Conservation (phyloP, 2,329 filamentous ascomycete species). For the Paecilomyces sp. region DNA sequence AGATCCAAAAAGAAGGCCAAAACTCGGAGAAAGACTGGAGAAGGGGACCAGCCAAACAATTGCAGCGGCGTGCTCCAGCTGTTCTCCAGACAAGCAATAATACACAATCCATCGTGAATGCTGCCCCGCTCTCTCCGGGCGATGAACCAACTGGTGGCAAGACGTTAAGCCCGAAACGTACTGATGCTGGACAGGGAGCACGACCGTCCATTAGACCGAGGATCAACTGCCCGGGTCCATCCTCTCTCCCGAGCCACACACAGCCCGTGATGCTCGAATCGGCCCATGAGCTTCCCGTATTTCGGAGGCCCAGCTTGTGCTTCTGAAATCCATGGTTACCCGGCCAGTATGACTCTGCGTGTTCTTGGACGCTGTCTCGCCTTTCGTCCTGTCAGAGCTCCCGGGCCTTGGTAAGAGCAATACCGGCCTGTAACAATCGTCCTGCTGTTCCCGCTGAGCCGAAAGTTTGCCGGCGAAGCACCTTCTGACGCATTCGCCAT, state of each 20-base stretch:
- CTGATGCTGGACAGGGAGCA: not conserved
- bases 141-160: not conserved
- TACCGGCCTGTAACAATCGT: constrained; percentile 17
- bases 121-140: not conserved
- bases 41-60: not conserved
- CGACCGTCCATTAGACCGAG: constrained; percentile 30
- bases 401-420: constrained; percentile 1
- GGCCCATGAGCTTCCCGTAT: constrained; percentile 17
- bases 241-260: constrained; percentile 28
- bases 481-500: constrained; percentile 20
- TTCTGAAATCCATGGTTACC: constrained; percentile 3
- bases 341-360: constrained; percentile 1
- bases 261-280: not conserved
- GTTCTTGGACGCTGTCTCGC: not conserved
- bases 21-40: not conserved
- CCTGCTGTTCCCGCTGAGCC: constrained; percentile 28
- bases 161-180: not conserved
- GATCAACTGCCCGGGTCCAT: constrained; percentile 25
- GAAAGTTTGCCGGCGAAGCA: constrained; percentile 29
- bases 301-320: constrained; percentile 21
- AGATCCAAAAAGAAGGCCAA: not conserved
- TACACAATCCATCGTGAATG: not conserved
- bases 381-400: not conserved
- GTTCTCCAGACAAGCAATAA: not conserved
- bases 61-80: not conserved